phyloP scores from a whole-genome alignment of 768 basidiomycete species.

The Pluteus cervinus region DNA sequence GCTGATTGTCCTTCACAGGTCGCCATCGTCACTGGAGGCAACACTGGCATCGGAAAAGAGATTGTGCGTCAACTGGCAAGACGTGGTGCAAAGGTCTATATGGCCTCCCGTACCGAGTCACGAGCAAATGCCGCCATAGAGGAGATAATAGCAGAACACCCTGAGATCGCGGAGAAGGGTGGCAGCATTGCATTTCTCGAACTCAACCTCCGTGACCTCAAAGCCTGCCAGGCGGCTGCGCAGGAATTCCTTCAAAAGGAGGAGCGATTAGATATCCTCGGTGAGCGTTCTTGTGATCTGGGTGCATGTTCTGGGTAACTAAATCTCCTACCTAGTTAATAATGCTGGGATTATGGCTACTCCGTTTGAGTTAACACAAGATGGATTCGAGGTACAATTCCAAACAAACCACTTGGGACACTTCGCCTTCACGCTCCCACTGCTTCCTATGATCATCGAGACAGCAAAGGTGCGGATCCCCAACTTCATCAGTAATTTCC shows the following conservation, averaged over 20 bases:
- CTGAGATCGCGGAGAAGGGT: constrained; percentile 8
- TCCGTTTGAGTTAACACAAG: constrained; percentile 6
- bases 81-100: constrained; percentile 46
- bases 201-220: constrained; percentile 9
- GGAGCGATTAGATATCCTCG: constrained; percentile 10
- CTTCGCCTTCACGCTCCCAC: constrained; percentile 11
- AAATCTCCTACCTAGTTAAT: constrained; percentile 3
- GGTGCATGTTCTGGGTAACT: too few species aligned
- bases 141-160: constrained; percentile 8
- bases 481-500: constrained; percentile 4
- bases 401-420: constrained; percentile 11
- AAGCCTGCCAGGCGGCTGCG: constrained; percentile 6
- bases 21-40: constrained; percentile 14
- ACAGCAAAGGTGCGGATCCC: constrained; percentile 8
- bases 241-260: constrained; percentile 10
- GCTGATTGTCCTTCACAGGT: too few species aligned
- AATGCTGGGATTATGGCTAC: constrained; percentile 1
- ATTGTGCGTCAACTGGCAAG: constrained; percentile 40
- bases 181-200: constrained; percentile 5
- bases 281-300: constrained; percentile 5
- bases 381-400: neutral
- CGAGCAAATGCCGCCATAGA: constrained; percentile 17
- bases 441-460: constrained; percentile 12
- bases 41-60: constrained; percentile 40
- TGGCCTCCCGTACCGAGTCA: constrained; percentile 36